Percentiles rank a stretch among this genome's conserved stretches.
phyloP scores from a whole-genome alignment of 2,329 filamentous ascomycete genomes.

The Fusarium verticillioides region DNA sequence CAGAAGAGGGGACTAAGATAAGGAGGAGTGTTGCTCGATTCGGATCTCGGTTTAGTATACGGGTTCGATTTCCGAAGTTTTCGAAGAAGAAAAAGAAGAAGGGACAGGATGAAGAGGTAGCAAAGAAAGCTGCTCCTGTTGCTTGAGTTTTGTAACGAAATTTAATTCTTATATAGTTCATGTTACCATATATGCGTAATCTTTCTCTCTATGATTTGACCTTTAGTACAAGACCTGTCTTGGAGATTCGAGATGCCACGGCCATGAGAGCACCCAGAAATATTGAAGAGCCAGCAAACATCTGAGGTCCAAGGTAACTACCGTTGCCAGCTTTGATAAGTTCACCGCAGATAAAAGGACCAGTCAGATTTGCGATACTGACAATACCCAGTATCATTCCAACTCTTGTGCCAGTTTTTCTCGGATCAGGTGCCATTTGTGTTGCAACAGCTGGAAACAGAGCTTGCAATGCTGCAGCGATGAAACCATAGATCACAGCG shows the following conservation, averaged over 20 bases:
- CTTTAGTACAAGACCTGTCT: slow-evolving; percentile 21
- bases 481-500: slow-evolving; percentile 60
- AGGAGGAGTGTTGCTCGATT: not conserved
- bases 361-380: slow-evolving; percentile 46
- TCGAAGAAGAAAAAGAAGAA: not conserved
- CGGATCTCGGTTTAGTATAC: not conserved
- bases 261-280: slow-evolving; percentile 38
- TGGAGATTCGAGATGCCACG: slow-evolving; percentile 26
- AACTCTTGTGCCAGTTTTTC: slow-evolving; percentile 48
- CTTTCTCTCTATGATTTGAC: slow-evolving; percentile 17
- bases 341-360: slow-evolving; percentile 43
- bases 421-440: slow-evolving; percentile 51
- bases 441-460: slow-evolving; percentile 62
- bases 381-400: slow-evolving; percentile 52
- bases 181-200: not conserved
- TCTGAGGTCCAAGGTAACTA: slow-evolving; percentile 39
- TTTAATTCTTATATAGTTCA: rapidly evolving
- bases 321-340: slow-evolving; percentile 34
- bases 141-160: too few relatives aligned
- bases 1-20: not conserved
- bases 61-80: not conserved
- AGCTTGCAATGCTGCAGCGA: slow-evolving; percentile 60
- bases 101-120: not conserved
- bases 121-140: not conserved
- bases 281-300: slow-evolving; percentile 41